Percentiles rank a stretch among this genome's conserved stretches.
Conservation (phyloP, 257 asterid species). For the Verbena officinalis region DNA sequence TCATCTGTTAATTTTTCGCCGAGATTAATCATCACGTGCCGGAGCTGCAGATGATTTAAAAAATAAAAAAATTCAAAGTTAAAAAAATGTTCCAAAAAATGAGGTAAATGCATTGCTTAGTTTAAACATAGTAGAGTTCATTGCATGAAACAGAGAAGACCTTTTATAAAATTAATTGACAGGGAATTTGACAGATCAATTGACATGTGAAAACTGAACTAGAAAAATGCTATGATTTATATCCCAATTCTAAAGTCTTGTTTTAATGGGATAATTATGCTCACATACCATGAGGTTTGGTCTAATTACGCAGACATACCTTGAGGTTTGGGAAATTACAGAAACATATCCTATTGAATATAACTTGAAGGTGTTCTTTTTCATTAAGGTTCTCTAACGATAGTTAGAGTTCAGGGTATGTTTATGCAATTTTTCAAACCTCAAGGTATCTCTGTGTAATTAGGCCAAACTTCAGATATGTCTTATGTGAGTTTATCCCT, state of each 20-base stretch:
- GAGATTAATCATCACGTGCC: constrained; percentile 58
- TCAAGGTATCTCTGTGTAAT: too few relatives aligned
- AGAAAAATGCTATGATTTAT: neutral
- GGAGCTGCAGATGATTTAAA: constrained; percentile 39
- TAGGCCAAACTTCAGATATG: too few relatives aligned
- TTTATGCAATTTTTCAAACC: too few relatives aligned
- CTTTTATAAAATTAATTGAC: constrained; percentile 6
- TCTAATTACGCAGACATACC: too few relatives aligned
- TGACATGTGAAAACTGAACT: constrained; percentile 21
- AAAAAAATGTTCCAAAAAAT: neutral
- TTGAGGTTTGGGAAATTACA: too few relatives aligned
- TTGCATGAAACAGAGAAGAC: constrained; percentile 17
- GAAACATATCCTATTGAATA: too few relatives aligned
- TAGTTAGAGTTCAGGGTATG: too few relatives aligned
- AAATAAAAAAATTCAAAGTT: neutral
- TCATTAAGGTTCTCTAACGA: too few relatives aligned
- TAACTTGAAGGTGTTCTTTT: too few relatives aligned
- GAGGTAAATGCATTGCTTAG: neutral
- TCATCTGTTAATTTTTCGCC: constrained; percentile 57
- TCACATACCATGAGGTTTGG: too few relatives aligned
- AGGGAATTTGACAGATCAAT: constrained; percentile 22
- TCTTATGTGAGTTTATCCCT: too few relatives aligned
- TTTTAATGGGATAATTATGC: too few relatives aligned
- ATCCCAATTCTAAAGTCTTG: neutral
- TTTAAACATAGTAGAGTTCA: constrained; percentile 25